These are phyloP conservation scores for Gastrodia elata DNA, from an alignment of 106 monocot genomes.

Conservation along the genomic window DNA sequence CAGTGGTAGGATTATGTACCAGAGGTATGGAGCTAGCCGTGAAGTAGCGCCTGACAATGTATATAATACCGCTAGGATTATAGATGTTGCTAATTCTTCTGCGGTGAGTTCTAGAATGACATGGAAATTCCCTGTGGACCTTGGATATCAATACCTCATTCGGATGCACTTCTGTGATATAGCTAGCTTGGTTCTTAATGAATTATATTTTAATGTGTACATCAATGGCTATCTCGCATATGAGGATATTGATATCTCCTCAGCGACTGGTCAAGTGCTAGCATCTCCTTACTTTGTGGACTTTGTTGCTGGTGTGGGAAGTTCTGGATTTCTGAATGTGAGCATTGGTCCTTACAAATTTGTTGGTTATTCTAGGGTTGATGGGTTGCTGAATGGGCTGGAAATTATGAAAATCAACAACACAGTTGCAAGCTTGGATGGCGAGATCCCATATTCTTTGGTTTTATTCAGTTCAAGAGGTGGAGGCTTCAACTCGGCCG, in stretches of 20 bases:
- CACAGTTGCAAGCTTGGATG: constrained; percentile 46
- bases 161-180: constrained; percentile 96
- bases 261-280: constrained; percentile 29
- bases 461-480: constrained; percentile 10
- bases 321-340: constrained; percentile 30
- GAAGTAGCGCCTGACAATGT: constrained; percentile 81
- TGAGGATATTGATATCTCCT: constrained; percentile 67
- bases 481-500: constrained; percentile 20
- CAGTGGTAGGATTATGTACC: constrained; percentile 57
- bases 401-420: constrained; percentile 86
- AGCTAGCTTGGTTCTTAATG: constrained; percentile 65
- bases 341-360: constrained; percentile 37
- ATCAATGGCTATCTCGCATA: constrained; percentile 57
- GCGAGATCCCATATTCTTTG: constrained; percentile 16
- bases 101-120: constrained; percentile 36
- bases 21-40: constrained; percentile 43
- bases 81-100: constrained; percentile 10
- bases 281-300: constrained; percentile 81
- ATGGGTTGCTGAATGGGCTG: constrained; percentile 76
- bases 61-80: constrained; percentile 44
- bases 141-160: constrained; percentile 48
- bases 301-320: constrained; percentile 39
- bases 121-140: constrained; percentile 57
- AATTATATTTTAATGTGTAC: constrained; percentile 60
- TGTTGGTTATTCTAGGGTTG: constrained; percentile 21